phyloP scores from a whole-genome alignment of 805 yeast genomes.

The Nakazawaea anatomiae region DNA sequence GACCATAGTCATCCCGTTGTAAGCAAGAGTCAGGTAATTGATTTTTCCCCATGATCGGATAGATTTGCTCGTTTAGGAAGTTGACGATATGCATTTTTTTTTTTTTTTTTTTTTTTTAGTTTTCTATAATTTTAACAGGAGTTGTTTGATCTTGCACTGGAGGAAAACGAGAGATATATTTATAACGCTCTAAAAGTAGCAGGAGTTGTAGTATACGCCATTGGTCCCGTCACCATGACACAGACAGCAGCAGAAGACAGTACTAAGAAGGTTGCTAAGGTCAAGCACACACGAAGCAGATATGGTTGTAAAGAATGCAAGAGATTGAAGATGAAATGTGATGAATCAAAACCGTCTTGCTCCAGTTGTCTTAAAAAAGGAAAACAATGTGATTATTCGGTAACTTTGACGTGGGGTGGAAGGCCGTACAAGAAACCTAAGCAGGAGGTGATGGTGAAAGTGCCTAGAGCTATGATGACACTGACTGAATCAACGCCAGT shows the following conservation, averaged over 20 bases:
- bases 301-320: slow-evolving; percentile 61
- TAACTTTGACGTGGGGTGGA: slow-evolving; percentile 71
- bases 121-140: background rate
- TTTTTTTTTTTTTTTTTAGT: background rate
- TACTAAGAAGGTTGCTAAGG: slow-evolving; percentile 2
- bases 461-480: slow-evolving; percentile 9
- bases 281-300: slow-evolving; percentile 39
- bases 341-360: slow-evolving; percentile 61
- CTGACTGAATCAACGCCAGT: background rate
- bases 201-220: too few species aligned
- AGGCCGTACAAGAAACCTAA: slow-evolving; percentile 48
- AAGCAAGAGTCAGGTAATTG: slow-evolving; percentile 11
- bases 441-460: slow-evolving; percentile 25
- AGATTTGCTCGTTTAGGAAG: background rate
- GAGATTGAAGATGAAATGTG: slow-evolving; percentile 60
- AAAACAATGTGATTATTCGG: slow-evolving; percentile 53
- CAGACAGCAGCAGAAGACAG: background rate
- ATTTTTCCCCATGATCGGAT: background rate
- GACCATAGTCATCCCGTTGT: slow-evolving; percentile 55
- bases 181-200: too few species aligned
- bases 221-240: too few species aligned
- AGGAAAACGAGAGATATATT: too few species aligned
- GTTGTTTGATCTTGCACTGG: too few species aligned
- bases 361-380: slow-evolving; percentile 43
- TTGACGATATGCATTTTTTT: background rate